Base-by-base conservation (phyloP, 495 filamentous ascomycete genomes). In the Podospora fimiseda region DNA sequence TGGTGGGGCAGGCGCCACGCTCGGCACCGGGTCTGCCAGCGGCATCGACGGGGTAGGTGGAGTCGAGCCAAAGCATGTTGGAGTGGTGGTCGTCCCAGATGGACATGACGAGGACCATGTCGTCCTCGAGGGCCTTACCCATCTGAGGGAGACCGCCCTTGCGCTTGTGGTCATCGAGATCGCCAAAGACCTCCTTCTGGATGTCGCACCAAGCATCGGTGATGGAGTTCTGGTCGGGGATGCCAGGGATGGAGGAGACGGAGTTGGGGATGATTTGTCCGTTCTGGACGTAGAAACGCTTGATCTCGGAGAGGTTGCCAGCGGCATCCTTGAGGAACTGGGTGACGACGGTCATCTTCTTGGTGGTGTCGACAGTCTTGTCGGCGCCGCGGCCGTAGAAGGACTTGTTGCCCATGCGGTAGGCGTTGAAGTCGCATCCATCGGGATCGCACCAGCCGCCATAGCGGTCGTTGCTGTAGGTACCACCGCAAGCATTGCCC, bases 61-160 rank as follows among this genome's bases (percentile, higher is more conserved):
- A 82, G 75, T 91, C 88, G 61, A 93, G 82, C 88, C 88, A 92
- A 59, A 86, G 77, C 88, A 91, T 92, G 73, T 88, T 79, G 70
- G 77, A 71, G 63, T 76, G 70, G 70, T 90, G 80, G 72, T 90
- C 87, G 63, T 88, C 85, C 87, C 87, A 90, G 63, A 90, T 64
- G 60, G 79, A 83, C 79, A 90, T 78, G 65, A 86, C 85, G n/a
- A 90, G 77, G 44, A 87, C 87, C 83, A 88, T 85, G 53, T 78
- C 80, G 19, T 72, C 41, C 14, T 61, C 66, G 22, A 88, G 62
- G 18, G 74, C 81, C 21, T 70, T 60, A 49, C 82, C 74, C 75
- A 89, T 83, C 43, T 70, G 65, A 13, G 56, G 53, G 47, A 86
- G 62, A 24, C 84, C 87, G 40, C 87, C 87, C 60, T 81, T 77